Evolutionary conservation across 768 basidiomycete genomes (phyloP).

Genomic region (Tephrocybe sp.): DNA sequence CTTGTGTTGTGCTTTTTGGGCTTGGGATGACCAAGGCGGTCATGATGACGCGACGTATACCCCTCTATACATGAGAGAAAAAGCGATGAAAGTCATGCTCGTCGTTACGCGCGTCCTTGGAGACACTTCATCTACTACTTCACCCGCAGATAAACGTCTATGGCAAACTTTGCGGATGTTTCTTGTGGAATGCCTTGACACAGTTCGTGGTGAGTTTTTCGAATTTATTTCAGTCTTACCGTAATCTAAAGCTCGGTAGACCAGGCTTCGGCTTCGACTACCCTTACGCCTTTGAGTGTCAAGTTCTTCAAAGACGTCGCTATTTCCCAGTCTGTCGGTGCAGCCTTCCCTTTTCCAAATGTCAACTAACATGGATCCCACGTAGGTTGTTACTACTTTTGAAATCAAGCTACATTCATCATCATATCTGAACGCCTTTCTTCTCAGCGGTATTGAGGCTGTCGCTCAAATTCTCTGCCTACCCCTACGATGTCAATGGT

Average conservation of each 20-base stretch:
- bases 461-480: constrained; percentile 39
- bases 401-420: constrained; percentile 30
- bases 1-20: constrained; percentile 53
- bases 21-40: constrained; percentile 52
- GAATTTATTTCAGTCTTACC: neutral
- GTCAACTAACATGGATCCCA: neutral
- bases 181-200: constrained; percentile 37
- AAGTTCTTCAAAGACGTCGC: constrained; percentile 36
- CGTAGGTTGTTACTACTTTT: constrained; percentile 21
- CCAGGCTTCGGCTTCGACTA: constrained; percentile 28
- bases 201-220: constrained; percentile 37
- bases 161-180: constrained; percentile 41
- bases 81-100: constrained; percentile 39
- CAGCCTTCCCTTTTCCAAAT: neutral
- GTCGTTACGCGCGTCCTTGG: constrained; percentile 49
- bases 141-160: constrained; percentile 28
- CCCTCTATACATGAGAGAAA: constrained; percentile 48
- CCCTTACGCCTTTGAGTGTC: constrained; percentile 33
- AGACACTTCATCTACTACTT: constrained; percentile 25
- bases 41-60: constrained; percentile 35
- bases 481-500: constrained; percentile 43
- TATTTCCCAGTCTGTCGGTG: constrained; percentile 26
- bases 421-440: constrained; percentile 42
- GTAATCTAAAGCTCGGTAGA: constrained; percentile 23
- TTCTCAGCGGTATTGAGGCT: constrained; percentile 44